These are phyloP conservation scores for Linum usitatissimum DNA, from an alignment of 345 rosid species.

Conservation along the genomic window DNA sequence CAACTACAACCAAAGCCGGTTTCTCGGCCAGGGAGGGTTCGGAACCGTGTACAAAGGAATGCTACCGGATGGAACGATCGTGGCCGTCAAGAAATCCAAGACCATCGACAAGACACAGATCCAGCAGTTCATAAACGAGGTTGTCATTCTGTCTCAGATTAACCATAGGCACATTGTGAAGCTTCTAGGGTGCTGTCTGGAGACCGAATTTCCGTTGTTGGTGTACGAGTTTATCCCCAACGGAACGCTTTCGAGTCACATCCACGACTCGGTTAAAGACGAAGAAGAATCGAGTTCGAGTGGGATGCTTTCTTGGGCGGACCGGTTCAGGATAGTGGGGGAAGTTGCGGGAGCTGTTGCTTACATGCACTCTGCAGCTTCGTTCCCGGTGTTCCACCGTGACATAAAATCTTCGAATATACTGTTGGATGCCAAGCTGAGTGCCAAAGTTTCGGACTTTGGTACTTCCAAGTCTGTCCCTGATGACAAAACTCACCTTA, in stretches of 20 bases:
- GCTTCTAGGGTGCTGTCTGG: constrained; percentile 12
- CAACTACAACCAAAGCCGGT: constrained; percentile 5
- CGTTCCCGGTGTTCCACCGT: constrained; percentile 4
- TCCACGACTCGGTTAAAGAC: background rate
- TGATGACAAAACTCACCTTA: background rate
- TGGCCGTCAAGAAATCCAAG: constrained; percentile 10
- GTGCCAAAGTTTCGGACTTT: constrained; percentile 6
- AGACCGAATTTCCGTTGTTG: constrained; percentile 8
- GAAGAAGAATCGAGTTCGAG: background rate
- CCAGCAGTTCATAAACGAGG: constrained; percentile 11
- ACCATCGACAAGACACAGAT: constrained; percentile 5
- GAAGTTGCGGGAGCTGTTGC: constrained; percentile 5
- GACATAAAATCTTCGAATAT: constrained; percentile 8
- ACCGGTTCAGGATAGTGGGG: background rate
- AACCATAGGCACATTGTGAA: constrained; percentile 13
- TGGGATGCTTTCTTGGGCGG: background rate
- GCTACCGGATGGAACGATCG: constrained; percentile 4
- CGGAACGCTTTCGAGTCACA: constrained; percentile 7
- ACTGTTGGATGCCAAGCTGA: constrained; percentile 2
- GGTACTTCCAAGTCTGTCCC: constrained; percentile 1
- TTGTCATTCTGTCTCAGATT: constrained; percentile 14
- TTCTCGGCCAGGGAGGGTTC: constrained; percentile 12
- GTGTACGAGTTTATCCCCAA: constrained; percentile 19
- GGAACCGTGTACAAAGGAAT: constrained; percentile 12
- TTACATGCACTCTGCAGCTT: constrained; percentile 10